Evolutionary conservation across 495 filamentous ascomycete species (phyloP), one percentile per base, ranked within the genome.

Genomic region (Penicillium steckii): DNA sequence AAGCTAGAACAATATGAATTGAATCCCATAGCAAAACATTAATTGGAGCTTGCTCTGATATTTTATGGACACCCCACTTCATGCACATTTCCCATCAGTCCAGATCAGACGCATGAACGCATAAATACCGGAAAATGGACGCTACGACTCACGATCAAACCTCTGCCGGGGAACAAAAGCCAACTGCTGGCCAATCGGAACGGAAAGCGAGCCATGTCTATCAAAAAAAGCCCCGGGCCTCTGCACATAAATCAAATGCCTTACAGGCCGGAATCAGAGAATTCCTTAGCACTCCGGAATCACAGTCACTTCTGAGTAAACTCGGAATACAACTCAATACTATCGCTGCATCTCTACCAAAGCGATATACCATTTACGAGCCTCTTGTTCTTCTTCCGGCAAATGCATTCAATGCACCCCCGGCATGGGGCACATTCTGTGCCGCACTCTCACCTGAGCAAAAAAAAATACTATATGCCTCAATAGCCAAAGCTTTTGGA

Each of bases 311-410:
- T 12, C 53, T 66, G 1, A 8, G 52, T 13, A 26, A 54, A 27
- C 13, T 62, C 38, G 51, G 24, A 7, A 53, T 63, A 17, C 46
- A 52, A 7, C 22, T 30, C n/a, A 57, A 57, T 19, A 47, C 45
- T 0, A 38, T 66, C 17, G 19, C 77, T 17, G 56, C 63, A 9
- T 52, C 60, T 17, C 74, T 83, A 18, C 86, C 86, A 1, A 85
- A 81, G 56, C 67, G 85, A 24, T 93, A 85, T 76, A 83, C 81
- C 1, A 61, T 86, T 27, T 91, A 91, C 58, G 75, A 80, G 17
- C 86, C 87, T 7, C 78, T 93, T 70, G 75, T 86, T 1, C 74
- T 91, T 1, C 75, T 93, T 1, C 82, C 86, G 2, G 62, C 74
- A 2, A 80, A 85, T 41, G 79, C 79, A 19, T 85, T 90, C 60